phyloP scores from a whole-genome alignment of 768 basidiomycete species.

The Serendipita vermifera region DNA sequence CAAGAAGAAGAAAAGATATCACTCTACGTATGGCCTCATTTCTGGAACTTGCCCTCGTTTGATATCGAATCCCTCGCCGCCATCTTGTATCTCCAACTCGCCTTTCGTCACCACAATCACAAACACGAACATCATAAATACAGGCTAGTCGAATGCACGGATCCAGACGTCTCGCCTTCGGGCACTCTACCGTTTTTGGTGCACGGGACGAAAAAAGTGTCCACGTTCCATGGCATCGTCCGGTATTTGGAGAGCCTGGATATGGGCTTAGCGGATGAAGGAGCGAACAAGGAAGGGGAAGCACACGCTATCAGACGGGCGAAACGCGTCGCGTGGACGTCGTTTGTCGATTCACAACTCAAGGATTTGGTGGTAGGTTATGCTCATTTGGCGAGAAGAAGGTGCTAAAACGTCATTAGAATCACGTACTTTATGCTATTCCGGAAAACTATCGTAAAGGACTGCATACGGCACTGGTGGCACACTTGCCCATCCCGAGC shows the following conservation, averaged over 20 bases:
- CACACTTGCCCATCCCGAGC: background rate
- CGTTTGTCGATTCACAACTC: background rate
- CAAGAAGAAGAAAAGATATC: no score
- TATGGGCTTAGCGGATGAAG: no score
- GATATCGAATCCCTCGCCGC: background rate
- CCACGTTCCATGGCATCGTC: background rate
- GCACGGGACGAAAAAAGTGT: background rate
- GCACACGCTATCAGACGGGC: background rate
- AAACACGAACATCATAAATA: background rate
- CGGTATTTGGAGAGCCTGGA: background rate
- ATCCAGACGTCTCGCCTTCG: background rate
- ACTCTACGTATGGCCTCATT: slow-evolving; percentile 4
- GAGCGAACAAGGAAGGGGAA: background rate
- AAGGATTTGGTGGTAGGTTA: background rate
- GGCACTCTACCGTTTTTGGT: background rate
- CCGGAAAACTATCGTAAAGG: background rate
- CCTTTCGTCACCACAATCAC: no score
- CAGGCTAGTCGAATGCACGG: background rate
- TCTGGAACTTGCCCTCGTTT: slow-evolving; percentile 3
- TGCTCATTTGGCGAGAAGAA: no score
- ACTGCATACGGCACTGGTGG: background rate
- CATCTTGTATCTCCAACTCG: background rate
- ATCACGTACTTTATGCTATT: background rate
- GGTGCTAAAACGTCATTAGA: background rate
- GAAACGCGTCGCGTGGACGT: background rate